Percentiles rank a stretch among this genome's conserved stretches.
These are phyloP conservation scores for Capsicum rhomboideum DNA, from an alignment of 257 asterid genomes.

Conservation along the genomic window DNA sequence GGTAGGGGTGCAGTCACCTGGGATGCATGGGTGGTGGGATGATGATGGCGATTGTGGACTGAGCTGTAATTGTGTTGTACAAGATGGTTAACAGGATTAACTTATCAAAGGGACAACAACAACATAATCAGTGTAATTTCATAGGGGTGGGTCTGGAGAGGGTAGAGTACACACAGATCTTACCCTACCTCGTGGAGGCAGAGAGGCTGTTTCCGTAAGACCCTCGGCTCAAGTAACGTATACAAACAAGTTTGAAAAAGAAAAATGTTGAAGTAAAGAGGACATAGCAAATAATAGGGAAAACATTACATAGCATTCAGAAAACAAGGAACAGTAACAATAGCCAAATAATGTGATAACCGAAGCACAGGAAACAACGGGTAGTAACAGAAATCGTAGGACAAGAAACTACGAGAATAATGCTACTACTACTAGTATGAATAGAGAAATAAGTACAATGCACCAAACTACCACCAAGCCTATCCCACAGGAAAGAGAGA, in stretches of 20 bases:
- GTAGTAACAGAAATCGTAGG: not conserved
- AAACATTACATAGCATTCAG: not conserved
- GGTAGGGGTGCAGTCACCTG: not conserved
- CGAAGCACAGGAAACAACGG: not conserved
- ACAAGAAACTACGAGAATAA: not conserved
- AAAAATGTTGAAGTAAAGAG: not conserved
- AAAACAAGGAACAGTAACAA: not conserved
- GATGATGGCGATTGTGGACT: not conserved
- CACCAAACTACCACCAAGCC: not conserved
- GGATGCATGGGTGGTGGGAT: not conserved
- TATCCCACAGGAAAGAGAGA: not conserved
- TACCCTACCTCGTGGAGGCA: not conserved
- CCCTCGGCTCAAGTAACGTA: not conserved
- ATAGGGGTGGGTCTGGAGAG: not conserved
- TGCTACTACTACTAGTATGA: not conserved
- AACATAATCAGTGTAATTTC: not conserved
- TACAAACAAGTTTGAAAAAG: not conserved
- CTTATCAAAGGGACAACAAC: not conserved
- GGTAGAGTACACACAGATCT: not conserved
- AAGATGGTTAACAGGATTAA: not conserved
- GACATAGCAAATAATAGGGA: not conserved
- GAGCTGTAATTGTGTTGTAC: not conserved
- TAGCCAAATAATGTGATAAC: not conserved
- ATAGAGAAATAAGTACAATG: not conserved
- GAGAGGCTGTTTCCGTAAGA: not conserved